Base-by-base conservation (phyloP, 2,329 filamentous ascomycete species). In the Neobulgaria alba region DNA sequence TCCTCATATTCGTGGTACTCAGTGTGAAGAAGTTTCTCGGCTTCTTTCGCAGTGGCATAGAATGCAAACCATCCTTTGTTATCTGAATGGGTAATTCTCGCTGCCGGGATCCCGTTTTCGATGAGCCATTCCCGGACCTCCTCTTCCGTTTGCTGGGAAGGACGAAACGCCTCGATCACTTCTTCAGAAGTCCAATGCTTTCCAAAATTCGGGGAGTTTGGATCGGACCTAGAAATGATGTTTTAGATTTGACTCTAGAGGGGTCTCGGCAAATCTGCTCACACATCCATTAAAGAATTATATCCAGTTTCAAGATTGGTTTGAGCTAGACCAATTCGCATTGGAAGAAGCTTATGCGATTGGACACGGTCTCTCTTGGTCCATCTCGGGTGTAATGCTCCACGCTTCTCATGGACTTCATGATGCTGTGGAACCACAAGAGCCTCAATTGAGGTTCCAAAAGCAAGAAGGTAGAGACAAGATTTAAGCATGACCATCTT, bases 1-100 rank as follows among this genome's bases (percentile, higher is more conserved):
- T 80, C 75, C 56, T 82, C 75, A 26, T 48, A 55, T 14, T 50
- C 49, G 18, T 52, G 45, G 16, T 46, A 55, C 29, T 52, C 43
- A 5, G 46, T 75, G 40, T 56, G 52, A n/a, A 64, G 51, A 3
- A 64, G 51, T 15, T 32, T 35, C 26, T 64, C 61, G 8, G 54
- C 57, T 42, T 64, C 61, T 32, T 53, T 39, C 3, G 53, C 53
- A n/a, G 53, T 57, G 10, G 58, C 59, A 49, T 61, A 59, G 38
- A 64, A 60, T 35, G 59, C 56, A 29, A 64, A 48, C 61, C 61
- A 63, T 33, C 57, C 57, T 47, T 61, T 61, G 41, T 63, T 63
- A 26, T 55, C 49, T 10, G 33, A 19, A n/a, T 35, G 33, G 15
- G 33, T 35, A 7, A 35, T 17, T 35, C 33, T 16, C 10, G 8